Base-by-base conservation (phyloP, 192 early-diverging fungal species). In the Coemansia sp. region DNA sequence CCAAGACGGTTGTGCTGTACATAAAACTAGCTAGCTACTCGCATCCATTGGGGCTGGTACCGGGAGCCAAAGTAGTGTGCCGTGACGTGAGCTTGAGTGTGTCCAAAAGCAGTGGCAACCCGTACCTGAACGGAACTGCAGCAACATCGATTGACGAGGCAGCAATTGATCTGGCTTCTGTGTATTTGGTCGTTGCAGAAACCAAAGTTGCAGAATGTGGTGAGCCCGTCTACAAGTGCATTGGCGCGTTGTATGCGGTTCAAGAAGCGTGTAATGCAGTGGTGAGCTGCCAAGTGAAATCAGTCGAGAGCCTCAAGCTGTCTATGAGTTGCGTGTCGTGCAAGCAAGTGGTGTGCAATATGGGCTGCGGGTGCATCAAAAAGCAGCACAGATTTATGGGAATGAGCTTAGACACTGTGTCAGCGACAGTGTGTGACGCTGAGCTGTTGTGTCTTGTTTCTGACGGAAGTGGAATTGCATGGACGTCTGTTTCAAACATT, bases 381-480 rank as follows among this genome's bases (percentile, higher is more conserved):
- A 68, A 46, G 60, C 62, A 21, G 31, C 63, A 66, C 26, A 42
- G 28, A 10, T 12, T 66, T 36, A 52, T 58, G 15, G 36, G 37
- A 28, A 54, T n/a, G 3, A 17, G 48, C 17, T 3, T 3, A 9
- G 51, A n/a, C 26, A 15, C n/a, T 38, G 36, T 14, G 3, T 18
- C 50, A 15, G 49, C 60, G 17, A 49, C 56, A 2, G 53, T 51
- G 11, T 10, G 21, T 10, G 37, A 40, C 0, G 40, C 62, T 23
- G 70, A 68, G 54, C 23, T 72, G 44, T 24, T 53, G 25, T 68
- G 63, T 14, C 60, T 68, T 20, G 64, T 66, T 10, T 53, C 70
- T 1, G 76, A 79, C 25, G 76, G 76, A 26, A 79, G 76, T 48
- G 76, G 76, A 0, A 63, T 70, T 25, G 70, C 67, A n/a, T 50